Evolutionary conservation across 495 filamentous ascomycete genomes (phyloP).

Genomic region (Tricharina praecox): DNA sequence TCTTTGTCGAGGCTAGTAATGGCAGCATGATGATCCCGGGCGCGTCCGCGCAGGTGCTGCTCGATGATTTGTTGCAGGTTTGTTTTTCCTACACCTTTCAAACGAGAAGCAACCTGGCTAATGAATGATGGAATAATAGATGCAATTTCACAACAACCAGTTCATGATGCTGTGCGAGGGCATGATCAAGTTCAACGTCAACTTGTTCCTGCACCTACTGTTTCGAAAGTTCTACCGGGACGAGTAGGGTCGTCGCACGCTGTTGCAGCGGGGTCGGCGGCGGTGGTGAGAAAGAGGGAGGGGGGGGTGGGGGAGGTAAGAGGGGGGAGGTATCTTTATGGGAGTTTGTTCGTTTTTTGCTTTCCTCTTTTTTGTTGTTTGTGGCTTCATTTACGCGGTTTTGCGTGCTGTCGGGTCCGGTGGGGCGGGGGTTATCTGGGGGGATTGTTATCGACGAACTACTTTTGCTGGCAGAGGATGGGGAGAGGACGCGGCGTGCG

Average conservation of each 20-base stretch:
- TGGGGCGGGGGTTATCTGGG: too few species aligned
- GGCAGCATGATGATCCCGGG: slow-evolving; percentile 94
- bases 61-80: slow-evolving; percentile 84
- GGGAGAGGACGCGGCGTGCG: too few species aligned
- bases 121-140: slow-evolving; percentile 12
- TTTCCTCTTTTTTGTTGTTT: too few species aligned
- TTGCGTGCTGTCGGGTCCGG: too few species aligned
- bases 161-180: slow-evolving; percentile 91
- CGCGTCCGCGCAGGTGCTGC: slow-evolving; percentile 70
- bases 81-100: not conserved
- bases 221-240: slow-evolving; percentile 96
- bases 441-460: too few species aligned
- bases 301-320: too few species aligned
- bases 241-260: slow-evolving; percentile 33
- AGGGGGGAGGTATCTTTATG: not conserved
- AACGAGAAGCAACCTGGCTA: not conserved
- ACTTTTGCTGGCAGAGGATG: too few species aligned
- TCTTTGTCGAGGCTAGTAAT: slow-evolving; percentile 76
- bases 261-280: not conserved
- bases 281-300: too few species aligned
- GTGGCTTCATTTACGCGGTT: too few species aligned
- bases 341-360: not conserved
- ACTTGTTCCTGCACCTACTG: slow-evolving; percentile 82
- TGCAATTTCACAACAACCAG: slow-evolving; percentile 85
- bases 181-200: slow-evolving; percentile 75